Conservation (phyloP, 345 rosid species). For the Nephelium lappaceum region DNA sequence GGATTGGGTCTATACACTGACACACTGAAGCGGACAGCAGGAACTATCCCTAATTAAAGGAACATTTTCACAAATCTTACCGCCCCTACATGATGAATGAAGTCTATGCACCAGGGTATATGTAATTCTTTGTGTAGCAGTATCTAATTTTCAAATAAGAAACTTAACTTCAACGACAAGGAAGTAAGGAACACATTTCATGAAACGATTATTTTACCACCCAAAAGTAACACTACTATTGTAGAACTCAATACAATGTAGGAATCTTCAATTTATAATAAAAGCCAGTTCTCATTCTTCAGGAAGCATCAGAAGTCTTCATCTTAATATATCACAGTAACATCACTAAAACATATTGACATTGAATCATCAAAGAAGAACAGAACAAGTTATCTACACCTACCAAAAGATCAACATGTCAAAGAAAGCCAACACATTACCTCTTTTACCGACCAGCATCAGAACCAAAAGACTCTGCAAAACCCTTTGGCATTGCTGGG, state of each 20-base stretch:
- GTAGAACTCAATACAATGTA: background rate
- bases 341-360: slow-evolving; percentile 19
- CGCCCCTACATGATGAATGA: too few relatives aligned
- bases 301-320: background rate
- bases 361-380: slow-evolving; percentile 17
- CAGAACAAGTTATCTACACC: slow-evolving; percentile 37
- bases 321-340: background rate
- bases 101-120: too few relatives aligned
- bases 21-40: too few relatives aligned
- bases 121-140: too few relatives aligned
- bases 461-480: slow-evolving; percentile 78
- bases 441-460: slow-evolving; percentile 60
- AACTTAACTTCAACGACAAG: background rate
- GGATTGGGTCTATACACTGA: too few relatives aligned
- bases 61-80: too few relatives aligned
- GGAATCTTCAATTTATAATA: background rate
- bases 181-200: background rate
- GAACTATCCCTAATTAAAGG: too few relatives aligned
- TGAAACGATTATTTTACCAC: background rate
- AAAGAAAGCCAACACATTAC: slow-evolving; percentile 5
- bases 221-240: background rate
- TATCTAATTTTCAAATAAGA: background rate
- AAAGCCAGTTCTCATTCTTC: slow-evolving; percentile 21
- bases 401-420: slow-evolving; percentile 1
- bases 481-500: slow-evolving; percentile 70